Percentiles rank a stretch among this genome's conserved stretches.
Evolutionary conservation across 176 grass and related monocot species (phyloP).

Genomic region (sorghum (Sorghum bicolor)): DNA sequence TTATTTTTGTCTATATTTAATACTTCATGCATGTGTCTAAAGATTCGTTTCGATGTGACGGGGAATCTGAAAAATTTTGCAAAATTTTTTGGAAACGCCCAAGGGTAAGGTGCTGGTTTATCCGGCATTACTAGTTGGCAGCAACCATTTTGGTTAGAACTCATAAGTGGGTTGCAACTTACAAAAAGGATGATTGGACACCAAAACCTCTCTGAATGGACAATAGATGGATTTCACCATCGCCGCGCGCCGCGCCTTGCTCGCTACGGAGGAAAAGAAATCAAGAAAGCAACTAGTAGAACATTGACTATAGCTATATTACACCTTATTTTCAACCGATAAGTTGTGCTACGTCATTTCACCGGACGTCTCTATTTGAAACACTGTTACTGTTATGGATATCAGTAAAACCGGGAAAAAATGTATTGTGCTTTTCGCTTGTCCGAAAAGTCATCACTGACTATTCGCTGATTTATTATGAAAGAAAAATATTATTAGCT

Average conservation of each 20-base stretch:
- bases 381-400: neutral
- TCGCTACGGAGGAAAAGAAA: neutral
- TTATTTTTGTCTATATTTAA: no score
- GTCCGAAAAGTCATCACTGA: no score
- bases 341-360: no score
- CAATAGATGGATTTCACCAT: no score
- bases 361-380: neutral
- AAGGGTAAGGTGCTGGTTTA: neutral
- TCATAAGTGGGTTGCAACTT: neutral
- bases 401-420: neutral
- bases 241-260: neutral
- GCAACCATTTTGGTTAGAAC: neutral
- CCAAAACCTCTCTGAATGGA: neutral
- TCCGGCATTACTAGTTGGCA: neutral
- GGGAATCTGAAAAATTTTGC: no score
- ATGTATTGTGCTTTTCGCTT: no score
- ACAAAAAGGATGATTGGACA: neutral
- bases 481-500: no score
- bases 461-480: no score
- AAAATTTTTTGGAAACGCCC: no score
- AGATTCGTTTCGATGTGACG: no score
- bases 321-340: no score
- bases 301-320: neutral
- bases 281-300: neutral
- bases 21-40: no score